Conservation (phyloP, 257 asterid genomes). For the Nicotiana noctiflora region DNA sequence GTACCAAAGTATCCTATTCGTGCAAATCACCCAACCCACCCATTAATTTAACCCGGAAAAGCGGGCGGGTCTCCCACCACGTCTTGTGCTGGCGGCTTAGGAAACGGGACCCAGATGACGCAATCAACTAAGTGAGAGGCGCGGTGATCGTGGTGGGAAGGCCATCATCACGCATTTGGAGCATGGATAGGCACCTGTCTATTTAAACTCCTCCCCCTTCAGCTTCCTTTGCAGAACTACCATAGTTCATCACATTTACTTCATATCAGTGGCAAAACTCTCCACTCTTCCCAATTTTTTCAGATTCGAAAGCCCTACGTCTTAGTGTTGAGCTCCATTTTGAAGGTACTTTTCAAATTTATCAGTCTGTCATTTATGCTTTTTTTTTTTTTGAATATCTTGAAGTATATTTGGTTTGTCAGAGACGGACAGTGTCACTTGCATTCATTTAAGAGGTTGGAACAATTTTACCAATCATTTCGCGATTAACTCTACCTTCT, state of each 20-base stretch:
- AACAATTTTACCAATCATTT: not conserved
- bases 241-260: not conserved
- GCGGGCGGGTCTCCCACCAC: not conserved
- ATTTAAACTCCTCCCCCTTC: not conserved
- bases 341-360: not conserved
- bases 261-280: not conserved
- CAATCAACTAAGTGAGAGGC: not conserved
- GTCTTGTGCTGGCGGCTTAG: not conserved
- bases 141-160: not conserved
- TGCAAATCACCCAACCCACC: not conserved
- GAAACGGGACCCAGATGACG: not conserved
- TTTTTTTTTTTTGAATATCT: not conserved
- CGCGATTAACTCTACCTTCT: not conserved
- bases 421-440: not conserved
- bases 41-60: not conserved
- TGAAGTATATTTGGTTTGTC: not conserved
- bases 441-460: not conserved
- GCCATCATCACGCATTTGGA: not conserved
- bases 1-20: too few relatives aligned
- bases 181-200: not conserved
- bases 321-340: not conserved
- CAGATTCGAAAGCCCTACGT: not conserved
- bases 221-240: not conserved
- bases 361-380: not conserved
- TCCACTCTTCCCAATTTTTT: not conserved